Percentiles rank a stretch among this genome's conserved stretches.
Conservation (phyloP, 495 filamentous ascomycete species). For the Neurospora tetraspora region DNA sequence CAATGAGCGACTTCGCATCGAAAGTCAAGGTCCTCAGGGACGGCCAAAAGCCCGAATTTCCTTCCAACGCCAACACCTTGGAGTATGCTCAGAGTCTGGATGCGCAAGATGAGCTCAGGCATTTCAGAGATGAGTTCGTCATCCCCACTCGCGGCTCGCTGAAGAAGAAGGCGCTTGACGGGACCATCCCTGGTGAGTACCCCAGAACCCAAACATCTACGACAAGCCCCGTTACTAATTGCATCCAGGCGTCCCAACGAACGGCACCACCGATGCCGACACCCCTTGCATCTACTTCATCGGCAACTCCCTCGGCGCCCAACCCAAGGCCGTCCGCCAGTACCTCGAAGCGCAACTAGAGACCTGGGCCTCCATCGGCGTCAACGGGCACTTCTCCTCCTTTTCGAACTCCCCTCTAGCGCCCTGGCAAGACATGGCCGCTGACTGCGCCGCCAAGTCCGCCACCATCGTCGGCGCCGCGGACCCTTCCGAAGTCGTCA, state of each 20-base stretch:
- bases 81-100: conserved; percentile 41
- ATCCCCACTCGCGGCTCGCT: conserved; percentile 71
- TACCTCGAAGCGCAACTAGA: conserved; percentile 66
- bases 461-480: conserved; percentile 72
- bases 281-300: conserved; percentile 70
- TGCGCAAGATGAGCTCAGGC: conserved; percentile 51
- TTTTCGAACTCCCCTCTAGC: conserved; percentile 59
- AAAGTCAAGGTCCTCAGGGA: conserved; percentile 4
- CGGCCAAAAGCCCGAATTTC: conserved; percentile 10
- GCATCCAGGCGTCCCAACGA: neutral
- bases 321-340: conserved; percentile 56
- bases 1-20: neutral
- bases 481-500: conserved; percentile 58
- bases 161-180: conserved; percentile 45
- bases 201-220: neutral
- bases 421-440: conserved; percentile 66
- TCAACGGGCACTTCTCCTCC: conserved; percentile 76
- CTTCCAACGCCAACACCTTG: conserved; percentile 4
- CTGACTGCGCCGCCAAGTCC: conserved; percentile 57
- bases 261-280: conserved; percentile 8
- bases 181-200: conserved; percentile 20
- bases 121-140: conserved; percentile 64
- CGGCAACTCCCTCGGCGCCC: conserved; percentile 85
- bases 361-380: conserved; percentile 81
- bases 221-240: conserved; percentile 2